These are phyloP conservation scores for Groenewaldozyma sp. DNA, from an alignment of 1,139 yeast species.

Conservation along the genomic window DNA sequence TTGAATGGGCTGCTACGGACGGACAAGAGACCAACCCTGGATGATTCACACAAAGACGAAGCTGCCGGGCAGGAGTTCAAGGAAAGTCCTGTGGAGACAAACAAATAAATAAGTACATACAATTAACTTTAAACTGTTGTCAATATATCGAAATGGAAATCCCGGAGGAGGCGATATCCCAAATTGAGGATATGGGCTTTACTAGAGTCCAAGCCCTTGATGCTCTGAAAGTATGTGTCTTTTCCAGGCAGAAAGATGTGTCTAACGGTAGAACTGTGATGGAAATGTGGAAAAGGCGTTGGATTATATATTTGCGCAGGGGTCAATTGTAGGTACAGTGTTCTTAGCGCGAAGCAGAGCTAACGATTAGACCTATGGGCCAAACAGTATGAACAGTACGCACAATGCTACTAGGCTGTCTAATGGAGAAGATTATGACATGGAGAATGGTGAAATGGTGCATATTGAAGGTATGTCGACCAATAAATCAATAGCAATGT, in stretches of 20 bases:
- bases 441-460: constrained; percentile 1
- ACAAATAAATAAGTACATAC: no score
- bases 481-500: no score
- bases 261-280: constrained; percentile 24
- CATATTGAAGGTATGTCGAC: constrained; percentile 5
- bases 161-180: constrained; percentile 21
- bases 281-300: constrained; percentile 49
- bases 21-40: constrained; percentile 4
- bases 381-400: neutral
- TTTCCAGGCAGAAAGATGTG: neutral
- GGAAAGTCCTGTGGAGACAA: no score
- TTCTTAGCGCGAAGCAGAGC: no score
- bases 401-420: neutral
- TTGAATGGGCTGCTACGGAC: constrained; percentile 5
- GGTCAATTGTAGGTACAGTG: neutral
- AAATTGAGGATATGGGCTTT: constrained; percentile 57
- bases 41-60: neutral
- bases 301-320: constrained; percentile 35
- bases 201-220: constrained; percentile 31
- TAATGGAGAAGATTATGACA: neutral
- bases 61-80: no score
- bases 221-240: constrained; percentile 25
- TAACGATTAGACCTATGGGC: no score
- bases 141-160: no score
- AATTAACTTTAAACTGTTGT: no score